Conservation (phyloP, 352 stramenopile species). For the Phytophthora litchii region DNA sequence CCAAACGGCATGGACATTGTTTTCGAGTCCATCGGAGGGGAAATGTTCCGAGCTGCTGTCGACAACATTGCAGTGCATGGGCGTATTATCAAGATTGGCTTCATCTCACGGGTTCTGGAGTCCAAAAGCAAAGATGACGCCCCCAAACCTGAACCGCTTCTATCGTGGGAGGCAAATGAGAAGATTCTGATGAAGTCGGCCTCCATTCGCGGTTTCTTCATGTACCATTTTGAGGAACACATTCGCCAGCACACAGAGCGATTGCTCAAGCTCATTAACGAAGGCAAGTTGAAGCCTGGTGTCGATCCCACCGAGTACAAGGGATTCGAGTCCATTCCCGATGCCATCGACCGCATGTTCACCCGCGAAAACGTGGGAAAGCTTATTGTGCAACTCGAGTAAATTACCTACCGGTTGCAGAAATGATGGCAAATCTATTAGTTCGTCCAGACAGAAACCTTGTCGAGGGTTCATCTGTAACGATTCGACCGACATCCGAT, state of each 20-base stretch:
- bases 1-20: constrained; percentile 41
- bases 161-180: constrained; percentile 34
- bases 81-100: constrained; percentile 39
- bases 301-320: constrained; percentile 46
- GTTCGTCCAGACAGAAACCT: background rate
- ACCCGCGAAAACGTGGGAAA: constrained; percentile 63
- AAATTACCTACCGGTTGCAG: background rate
- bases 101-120: constrained; percentile 38
- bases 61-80: constrained; percentile 34
- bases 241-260: constrained; percentile 45
- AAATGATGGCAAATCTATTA: constrained; percentile 13
- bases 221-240: constrained; percentile 39
- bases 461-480: no score
- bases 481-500: background rate
- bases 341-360: constrained; percentile 62
- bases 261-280: constrained; percentile 48
- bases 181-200: constrained; percentile 45
- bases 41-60: constrained; percentile 37
- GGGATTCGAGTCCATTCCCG: constrained; percentile 51
- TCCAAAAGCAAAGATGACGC: constrained; percentile 13
- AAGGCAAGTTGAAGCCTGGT: constrained; percentile 47
- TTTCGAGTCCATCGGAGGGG: constrained; percentile 39
- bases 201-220: constrained; percentile 41
- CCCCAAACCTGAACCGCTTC: constrained; percentile 17
- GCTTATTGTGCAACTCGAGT: constrained; percentile 58